These are phyloP conservation scores for Podila epigama DNA, from an alignment of 192 early-diverging fungal genomes.

Conservation along the genomic window DNA sequence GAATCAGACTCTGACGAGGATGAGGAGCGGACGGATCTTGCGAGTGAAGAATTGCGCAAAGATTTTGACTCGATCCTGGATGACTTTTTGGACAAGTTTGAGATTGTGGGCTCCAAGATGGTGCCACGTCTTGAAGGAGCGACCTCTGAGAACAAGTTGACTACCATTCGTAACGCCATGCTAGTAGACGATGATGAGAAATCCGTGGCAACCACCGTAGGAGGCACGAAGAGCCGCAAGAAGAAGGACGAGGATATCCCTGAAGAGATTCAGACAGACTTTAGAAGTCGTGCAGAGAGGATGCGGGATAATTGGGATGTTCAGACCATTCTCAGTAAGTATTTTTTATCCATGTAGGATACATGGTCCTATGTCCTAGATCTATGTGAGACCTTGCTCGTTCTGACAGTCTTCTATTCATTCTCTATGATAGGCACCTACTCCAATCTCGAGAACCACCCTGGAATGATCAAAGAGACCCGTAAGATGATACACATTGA, in stretches of 20 bases:
- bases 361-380: background rate
- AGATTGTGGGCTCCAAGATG: constrained; percentile 76
- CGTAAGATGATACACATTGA: constrained; percentile 70
- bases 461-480: constrained; percentile 77
- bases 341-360: background rate
- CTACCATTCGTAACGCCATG: constrained; percentile 65
- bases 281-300: constrained; percentile 40
- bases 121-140: constrained; percentile 71
- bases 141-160: constrained; percentile 63
- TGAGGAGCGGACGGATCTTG: constrained; percentile 57
- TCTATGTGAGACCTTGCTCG: background rate
- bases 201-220: constrained; percentile 30
- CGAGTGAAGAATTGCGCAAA: constrained; percentile 63
- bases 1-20: constrained; percentile 66
- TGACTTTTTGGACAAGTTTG: constrained; percentile 81
- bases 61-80: constrained; percentile 79
- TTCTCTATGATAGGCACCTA: constrained; percentile 63
- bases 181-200: constrained; percentile 50
- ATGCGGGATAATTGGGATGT: constrained; percentile 86
- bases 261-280: constrained; percentile 55
- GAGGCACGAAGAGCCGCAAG: constrained; percentile 43
- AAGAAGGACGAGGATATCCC: constrained; percentile 64
- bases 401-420: background rate
- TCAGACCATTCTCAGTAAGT: constrained; percentile 81
- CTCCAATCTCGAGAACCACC: constrained; percentile 95